Conservation (phyloP, 2,329 filamentous ascomycete genomes). For the Pyrenochaeta sp. region DNA sequence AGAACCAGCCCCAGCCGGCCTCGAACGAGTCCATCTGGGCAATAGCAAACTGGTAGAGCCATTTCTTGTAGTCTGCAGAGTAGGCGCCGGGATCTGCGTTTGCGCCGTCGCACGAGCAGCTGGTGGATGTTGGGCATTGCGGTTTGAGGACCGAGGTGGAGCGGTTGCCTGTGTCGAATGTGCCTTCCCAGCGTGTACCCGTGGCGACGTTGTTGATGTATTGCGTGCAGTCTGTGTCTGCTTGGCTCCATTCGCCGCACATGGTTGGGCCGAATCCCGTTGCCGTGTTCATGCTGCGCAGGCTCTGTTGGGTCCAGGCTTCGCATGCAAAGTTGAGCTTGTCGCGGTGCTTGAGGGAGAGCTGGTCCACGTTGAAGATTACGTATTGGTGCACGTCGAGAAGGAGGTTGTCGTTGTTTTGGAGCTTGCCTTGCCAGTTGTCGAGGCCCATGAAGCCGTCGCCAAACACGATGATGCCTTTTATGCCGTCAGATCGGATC, state of each 20-base stretch:
- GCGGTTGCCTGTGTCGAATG: constrained; percentile 73
- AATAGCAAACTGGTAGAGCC: constrained; percentile 88
- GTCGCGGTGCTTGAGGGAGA: constrained; percentile 79
- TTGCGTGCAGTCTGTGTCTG: constrained; percentile 90
- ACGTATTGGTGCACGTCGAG: constrained; percentile 99
- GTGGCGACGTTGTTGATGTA: constrained; percentile 89
- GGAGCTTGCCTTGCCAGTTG: constrained; percentile 88
- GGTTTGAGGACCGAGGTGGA: constrained; percentile 71
- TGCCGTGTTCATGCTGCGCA: constrained; percentile 73
- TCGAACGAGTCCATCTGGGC: constrained; percentile 97
- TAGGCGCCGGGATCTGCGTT: constrained; percentile 78
- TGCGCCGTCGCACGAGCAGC: constrained; percentile 77
- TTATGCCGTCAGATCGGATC: constrained; percentile 79
- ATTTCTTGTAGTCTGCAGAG: constrained; percentile 79
- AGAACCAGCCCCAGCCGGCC: constrained; percentile 96
- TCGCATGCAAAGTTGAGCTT: constrained; percentile 89
- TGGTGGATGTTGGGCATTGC: constrained; percentile 72
- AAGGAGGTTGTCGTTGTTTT: constrained; percentile 74
- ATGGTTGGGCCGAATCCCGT: constrained; percentile 93
- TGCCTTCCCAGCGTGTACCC: constrained; percentile 92
- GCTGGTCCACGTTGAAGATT: constrained; percentile 92
- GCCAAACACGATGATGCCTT: constrained; percentile 80
- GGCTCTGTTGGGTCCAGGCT: constrained; percentile 84
- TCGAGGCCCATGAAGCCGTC: constrained; percentile 92
- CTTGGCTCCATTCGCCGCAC: constrained; percentile 97